Percentiles rank a stretch among this genome's conserved stretches.
phyloP scores from a whole-genome alignment of 1,139 yeast genomes.

The Nakaseomyces bracarensis region DNA sequence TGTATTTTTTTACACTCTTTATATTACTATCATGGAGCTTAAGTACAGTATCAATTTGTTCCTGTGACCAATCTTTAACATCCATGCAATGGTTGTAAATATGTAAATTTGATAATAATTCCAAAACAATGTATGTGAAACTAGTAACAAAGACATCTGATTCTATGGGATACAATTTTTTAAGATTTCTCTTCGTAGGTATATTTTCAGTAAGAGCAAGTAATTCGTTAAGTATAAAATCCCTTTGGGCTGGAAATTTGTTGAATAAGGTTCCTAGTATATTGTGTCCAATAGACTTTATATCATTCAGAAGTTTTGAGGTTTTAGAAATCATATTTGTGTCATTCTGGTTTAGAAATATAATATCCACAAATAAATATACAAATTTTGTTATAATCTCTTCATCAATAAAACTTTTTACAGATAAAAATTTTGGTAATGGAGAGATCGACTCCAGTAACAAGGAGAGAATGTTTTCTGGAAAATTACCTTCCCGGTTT shows the following conservation, averaged over 20 bases:
- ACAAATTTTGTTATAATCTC: constrained; percentile 24
- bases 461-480: constrained; percentile 12
- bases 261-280: constrained; percentile 42
- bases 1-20: not conserved
- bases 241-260: constrained; percentile 43
- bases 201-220: constrained; percentile 44
- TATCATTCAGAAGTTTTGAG: constrained; percentile 20
- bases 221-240: constrained; percentile 52
- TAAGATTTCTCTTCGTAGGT: constrained; percentile 36
- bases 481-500: constrained; percentile 1
- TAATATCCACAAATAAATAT: constrained; percentile 27
- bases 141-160: constrained; percentile 19
- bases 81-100: constrained; percentile 8
- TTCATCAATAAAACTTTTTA: constrained; percentile 27
- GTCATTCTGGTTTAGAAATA: constrained; percentile 21
- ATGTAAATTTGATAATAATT: constrained; percentile 23
- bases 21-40: not conserved
- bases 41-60: not conserved
- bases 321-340: constrained; percentile 10
- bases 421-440: constrained; percentile 21
- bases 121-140: constrained; percentile 24
- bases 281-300: constrained; percentile 33
- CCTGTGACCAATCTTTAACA: not conserved
- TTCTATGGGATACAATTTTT: constrained; percentile 19
- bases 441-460: constrained; percentile 15